Evolutionary conservation across 106 monocot genomes (phyloP).

Genomic region (Hemerocallis citrina): DNA sequence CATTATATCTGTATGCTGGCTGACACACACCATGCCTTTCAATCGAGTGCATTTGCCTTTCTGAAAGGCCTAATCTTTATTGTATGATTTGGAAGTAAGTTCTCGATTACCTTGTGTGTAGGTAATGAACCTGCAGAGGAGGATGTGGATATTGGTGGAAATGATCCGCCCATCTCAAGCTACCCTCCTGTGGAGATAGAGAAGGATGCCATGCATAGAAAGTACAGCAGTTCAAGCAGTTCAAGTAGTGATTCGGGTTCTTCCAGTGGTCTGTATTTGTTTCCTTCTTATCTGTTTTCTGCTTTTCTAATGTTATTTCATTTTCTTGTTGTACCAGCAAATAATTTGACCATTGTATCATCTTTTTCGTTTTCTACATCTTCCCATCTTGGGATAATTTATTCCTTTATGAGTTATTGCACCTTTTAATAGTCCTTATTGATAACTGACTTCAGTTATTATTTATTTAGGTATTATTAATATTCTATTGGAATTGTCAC

Average conservation of each 20-base stretch:
- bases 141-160: slow-evolving; percentile 81
- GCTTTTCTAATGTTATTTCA: neutral
- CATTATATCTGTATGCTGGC: no score
- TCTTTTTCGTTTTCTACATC: neutral
- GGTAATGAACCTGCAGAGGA: slow-evolving; percentile 62
- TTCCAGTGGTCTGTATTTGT: slow-evolving; percentile 63
- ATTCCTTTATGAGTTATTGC: no score
- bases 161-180: slow-evolving; percentile 71
- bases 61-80: no score
- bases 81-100: no score
- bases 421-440: no score
- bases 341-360: neutral
- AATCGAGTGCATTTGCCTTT: no score
- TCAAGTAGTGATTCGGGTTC: slow-evolving; percentile 75
- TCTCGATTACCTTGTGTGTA: no score
- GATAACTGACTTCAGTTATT: no score
- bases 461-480: no score
- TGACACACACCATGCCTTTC: no score
- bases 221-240: slow-evolving; percentile 62
- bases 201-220: slow-evolving; percentile 41
- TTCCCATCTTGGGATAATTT: no score
- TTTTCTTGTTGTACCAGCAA: neutral
- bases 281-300: neutral
- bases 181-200: slow-evolving; percentile 74
- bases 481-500: no score